Evolutionary conservation across 2,329 filamentous ascomycete species (phyloP).

Genomic region (Cladosporium cucumerinum): DNA sequence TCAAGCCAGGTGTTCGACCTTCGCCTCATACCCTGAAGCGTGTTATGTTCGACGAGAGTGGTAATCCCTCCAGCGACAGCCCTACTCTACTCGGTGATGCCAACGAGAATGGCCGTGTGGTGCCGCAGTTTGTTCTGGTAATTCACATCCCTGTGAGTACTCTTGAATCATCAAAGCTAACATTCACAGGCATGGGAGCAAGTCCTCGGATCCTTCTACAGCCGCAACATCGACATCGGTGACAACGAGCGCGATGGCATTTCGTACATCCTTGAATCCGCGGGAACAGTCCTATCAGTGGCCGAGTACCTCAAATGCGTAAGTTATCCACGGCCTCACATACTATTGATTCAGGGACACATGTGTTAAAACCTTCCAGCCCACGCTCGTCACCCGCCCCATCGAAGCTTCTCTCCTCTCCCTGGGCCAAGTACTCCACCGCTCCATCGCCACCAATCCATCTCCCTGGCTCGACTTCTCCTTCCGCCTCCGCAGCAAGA

Average conservation of each 20-base stretch:
- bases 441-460: constrained; percentile 43
- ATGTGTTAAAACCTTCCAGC: constrained; percentile 17
- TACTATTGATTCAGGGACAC: background rate
- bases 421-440: constrained; percentile 46
- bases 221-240: constrained; percentile 40
- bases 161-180: background rate
- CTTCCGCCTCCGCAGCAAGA: constrained; percentile 44
- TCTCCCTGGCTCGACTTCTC: constrained; percentile 47
- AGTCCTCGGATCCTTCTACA: constrained; percentile 49
- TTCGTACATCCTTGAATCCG: constrained; percentile 38
- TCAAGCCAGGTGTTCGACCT: background rate
- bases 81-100: constrained; percentile 20
- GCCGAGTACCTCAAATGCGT: constrained; percentile 47
- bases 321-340: constrained; percentile 4
- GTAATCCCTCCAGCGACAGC: constrained; percentile 15
- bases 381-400: constrained; percentile 40
- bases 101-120: constrained; percentile 24
- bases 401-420: constrained; percentile 49
- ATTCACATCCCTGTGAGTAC: background rate
- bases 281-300: constrained; percentile 42
- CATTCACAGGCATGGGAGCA: constrained; percentile 38
- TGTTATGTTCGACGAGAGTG: constrained; percentile 22
- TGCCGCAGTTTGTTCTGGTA: constrained; percentile 20
- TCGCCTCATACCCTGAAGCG: constrained; percentile 13
- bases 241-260: constrained; percentile 38